Evolutionary conservation across 805 yeast genomes (phyloP), one percentile per base, ranked within the genome.

Genomic region (Yamadazyma paraphyllophila): DNA sequence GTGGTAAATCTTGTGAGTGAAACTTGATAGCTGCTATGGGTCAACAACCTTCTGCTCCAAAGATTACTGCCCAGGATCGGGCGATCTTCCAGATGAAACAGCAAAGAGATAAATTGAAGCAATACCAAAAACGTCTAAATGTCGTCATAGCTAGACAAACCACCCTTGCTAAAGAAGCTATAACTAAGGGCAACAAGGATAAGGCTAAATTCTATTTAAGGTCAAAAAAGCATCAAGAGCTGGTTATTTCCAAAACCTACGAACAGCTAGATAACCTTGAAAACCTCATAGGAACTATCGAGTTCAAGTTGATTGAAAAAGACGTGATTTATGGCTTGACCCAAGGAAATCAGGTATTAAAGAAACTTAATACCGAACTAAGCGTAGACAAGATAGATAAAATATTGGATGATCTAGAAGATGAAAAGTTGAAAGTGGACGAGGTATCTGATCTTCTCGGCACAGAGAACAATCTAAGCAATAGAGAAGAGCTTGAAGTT

Each of bases 31-130:
- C 36, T 12, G 30, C 12, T 11, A 71, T 71, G 77, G 77, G 77
- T 33, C 70, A 67, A 43, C 69, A 65, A 51, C 56, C 71, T 34
- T 58, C 71, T 13, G 71, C 79, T 15, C 74, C 77, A 42, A 82
- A 80, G 58, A 81, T 92, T 14, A 88, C 96, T 6, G 74, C 83
- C 31, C 91, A 90, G 55, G 99, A 94, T 59, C 79, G 74, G 58
- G 97, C 97, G 0, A 78, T 94, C 9, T 74, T 89, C 52, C 94
- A 91, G 59, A 73, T 94, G 54, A 94, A 94, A 61, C 70, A 86
- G 32, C 97, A 95, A 55, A 73, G 97, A 49, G 99, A 94, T 65
- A 84, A 83, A 51, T 74, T 94, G 16, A 79, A 79, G 53, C 87
- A 85, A 62, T 87, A 90, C 52, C 86, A 82, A 56, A 69, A 69